Evolutionary conservation across 2,329 filamentous ascomycete species (phyloP), one percentile per base, ranked within the genome.

Genomic region (Pseudogymnoascus sp.): DNA sequence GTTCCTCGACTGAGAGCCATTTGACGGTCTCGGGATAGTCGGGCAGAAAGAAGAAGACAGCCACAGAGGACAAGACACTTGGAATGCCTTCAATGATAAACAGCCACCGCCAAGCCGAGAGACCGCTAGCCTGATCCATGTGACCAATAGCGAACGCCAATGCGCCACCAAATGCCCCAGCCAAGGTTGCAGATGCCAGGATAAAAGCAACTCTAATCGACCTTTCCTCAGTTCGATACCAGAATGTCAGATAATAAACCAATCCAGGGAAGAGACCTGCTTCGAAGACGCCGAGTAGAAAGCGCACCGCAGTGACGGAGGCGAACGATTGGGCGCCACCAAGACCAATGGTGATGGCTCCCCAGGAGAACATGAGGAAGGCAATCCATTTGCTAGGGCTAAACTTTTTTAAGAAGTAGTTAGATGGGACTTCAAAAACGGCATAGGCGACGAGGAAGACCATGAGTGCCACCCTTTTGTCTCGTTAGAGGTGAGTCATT

Each of bases 241-340:
- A 73, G 62, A 73, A 73, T 1, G 70, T 72, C 7, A 73, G 62
- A 50, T 72, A 72, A 59, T 73, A 73, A 2, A 72, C 70, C 7
- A 73, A 46, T 6, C 71, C 71, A 44, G 79, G 79, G 21, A 80
- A 72, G 0, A 71, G 59, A n/a, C 78, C 79, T 6, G 77, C 78
- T 69, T 82, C 80, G 65, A 79, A 77, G n/a, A 78, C 76, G 3
- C 80, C 80, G 0, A 82, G 72, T 9, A 82, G 66, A 59, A 81
- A 81, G 0, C 80, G 76, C 4, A 79, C 72, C 1, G 75, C 79
- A 2, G 77, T 75, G 0, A 82, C 75, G 37, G 75, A 73, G 7
- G 75, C 75, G 60, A 75, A 79, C 64, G 74, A 80, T 3, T 77
- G 79, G 23, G 46, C 46, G n/a, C 46, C 46, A 17, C 46, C 46